These are phyloP conservation scores for Themeda triandra DNA, from an alignment of 176 grass and related monocot genomes.

Conservation along the genomic window DNA sequence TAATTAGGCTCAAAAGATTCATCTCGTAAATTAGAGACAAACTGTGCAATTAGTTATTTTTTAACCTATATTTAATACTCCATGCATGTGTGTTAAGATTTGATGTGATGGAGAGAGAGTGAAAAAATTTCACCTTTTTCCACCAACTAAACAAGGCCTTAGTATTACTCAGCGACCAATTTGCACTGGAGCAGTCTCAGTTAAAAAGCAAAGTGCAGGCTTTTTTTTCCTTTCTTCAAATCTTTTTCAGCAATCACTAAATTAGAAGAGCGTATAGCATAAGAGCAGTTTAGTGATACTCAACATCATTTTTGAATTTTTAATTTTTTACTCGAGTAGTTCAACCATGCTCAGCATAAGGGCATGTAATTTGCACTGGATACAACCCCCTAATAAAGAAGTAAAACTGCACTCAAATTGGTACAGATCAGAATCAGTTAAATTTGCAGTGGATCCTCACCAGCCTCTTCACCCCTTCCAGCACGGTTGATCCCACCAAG, in stretches of 20 bases:
- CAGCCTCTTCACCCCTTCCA: constrained; percentile 65
- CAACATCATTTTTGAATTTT: neutral
- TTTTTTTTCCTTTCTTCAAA: neutral
- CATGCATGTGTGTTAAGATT: too few relatives aligned
- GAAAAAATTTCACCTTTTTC: too few relatives aligned
- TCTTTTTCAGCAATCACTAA: neutral
- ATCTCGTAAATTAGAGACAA: too few relatives aligned
- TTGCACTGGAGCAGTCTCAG: neutral
- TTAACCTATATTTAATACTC: too few relatives aligned
- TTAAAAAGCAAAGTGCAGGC: neutral
- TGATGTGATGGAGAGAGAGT: too few relatives aligned
- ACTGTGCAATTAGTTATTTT: too few relatives aligned
- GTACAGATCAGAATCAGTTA: neutral
- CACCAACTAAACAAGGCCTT: too few relatives aligned
- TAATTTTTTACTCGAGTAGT: neutral
- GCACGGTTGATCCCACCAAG: constrained; percentile 94
- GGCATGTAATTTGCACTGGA: neutral
- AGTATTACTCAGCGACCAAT: neutral
- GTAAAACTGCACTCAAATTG: neutral
- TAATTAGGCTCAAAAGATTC: too few relatives aligned
- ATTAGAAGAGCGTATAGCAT: neutral
- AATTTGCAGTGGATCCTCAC: constrained; percentile 29
- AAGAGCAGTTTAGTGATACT: too few relatives aligned
- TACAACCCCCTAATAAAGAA: neutral
- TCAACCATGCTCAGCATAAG: neutral